Evolutionary conservation across 2,329 filamentous ascomycete species (phyloP), one percentile per base, ranked within the genome.

Genomic region (Diplodia corticola): DNA sequence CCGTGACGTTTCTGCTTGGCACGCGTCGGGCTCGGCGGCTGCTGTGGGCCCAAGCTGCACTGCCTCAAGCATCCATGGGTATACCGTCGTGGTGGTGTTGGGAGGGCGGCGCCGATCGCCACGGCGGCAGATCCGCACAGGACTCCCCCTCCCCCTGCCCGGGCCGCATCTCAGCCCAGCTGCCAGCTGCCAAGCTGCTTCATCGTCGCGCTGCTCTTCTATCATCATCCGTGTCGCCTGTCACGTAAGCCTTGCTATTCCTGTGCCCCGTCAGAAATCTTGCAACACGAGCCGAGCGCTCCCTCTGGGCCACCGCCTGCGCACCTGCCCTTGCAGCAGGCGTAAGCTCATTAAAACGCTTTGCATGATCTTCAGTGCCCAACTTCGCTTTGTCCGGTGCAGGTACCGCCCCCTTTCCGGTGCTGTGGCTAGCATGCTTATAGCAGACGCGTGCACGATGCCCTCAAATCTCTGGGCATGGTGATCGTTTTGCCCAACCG

Each of bases 61-160:
- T 48, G 55, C 55, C 37, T 26, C 51, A 12, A n/a, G 54, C 54
- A 40, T 33, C 12, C 37, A 30, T 22, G 20, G 55, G 15, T 12
- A 33, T 54, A 37, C 28, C 17, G n/a, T 44, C 24, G 55, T 33
- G 55, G 40, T 60, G 55, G 24, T 46, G 55, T 60, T 60, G 55
- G 55, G 55, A 60, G 13, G 5, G 9, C 12, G 51, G 28, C 20
- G 51, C 51, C 54, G 54, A 44, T 57, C 20, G 13, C 24, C 30
- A 49, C 55, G 22, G 40, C 57, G 40, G 57, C 40, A 60, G 57
- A 60, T 60, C 57, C 57, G 57, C 57, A 60, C 57, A n/a, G 57
- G 57, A 61, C 57, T 48, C 57, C 57, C 44, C 57, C 57, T 49
- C 57, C 17, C 30, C 57, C 57, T 61, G 26, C 55, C 55, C 30